Evolutionary conservation across 1,284 basidiomycete species (phyloP).

Genomic region (Melampsora larici-populina): DNA sequence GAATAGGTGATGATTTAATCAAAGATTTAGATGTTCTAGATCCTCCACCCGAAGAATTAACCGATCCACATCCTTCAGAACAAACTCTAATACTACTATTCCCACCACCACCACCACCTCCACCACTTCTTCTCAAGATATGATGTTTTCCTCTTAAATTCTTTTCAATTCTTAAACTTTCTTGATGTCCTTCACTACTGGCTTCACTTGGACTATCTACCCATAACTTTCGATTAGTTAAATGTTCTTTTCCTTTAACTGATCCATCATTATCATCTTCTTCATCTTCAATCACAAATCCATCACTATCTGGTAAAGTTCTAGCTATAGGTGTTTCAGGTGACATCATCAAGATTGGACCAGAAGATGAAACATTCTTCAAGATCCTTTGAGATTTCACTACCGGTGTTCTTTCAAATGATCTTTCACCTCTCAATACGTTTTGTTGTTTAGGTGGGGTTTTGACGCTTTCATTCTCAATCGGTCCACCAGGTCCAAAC

Average conservation of each 20-base stretch:
- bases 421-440: too few relatives aligned
- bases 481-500: constrained; percentile 21
- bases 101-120: too few relatives aligned
- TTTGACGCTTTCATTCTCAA: neutral
- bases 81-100: neutral
- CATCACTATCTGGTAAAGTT: neutral
- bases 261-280: neutral
- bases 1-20: too few relatives aligned
- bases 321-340: constrained; percentile 17
- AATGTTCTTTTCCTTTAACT: neutral
- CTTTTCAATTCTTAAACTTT: neutral
- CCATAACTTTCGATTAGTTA: neutral
- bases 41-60: too few relatives aligned
- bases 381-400: neutral
- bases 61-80: too few relatives aligned
- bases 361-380: neutral
- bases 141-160: neutral
- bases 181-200: neutral
- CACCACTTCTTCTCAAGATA: neutral
- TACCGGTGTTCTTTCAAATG: too few relatives aligned
- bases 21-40: too few relatives aligned
- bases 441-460: neutral
- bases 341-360: neutral
- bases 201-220: neutral
- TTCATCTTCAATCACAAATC: neutral